A percentile compares a stretch with the other conserved stretches of the same genome.
These are phyloP conservation scores for Akanthomyces lecanii DNA, from an alignment of 2,329 filamentous ascomycete species.

Conservation along the genomic window DNA sequence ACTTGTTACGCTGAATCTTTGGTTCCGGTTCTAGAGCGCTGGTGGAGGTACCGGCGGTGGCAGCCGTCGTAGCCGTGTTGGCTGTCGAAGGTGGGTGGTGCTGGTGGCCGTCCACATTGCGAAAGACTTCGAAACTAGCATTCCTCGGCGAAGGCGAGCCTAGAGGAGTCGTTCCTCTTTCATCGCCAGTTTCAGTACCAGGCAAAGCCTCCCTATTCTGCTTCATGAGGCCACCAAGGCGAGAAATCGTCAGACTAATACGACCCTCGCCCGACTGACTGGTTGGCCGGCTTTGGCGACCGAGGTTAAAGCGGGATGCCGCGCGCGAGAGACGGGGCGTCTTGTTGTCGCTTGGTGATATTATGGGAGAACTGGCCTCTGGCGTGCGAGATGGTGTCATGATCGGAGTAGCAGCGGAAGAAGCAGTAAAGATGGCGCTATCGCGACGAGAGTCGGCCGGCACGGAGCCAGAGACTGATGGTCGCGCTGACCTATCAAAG, in stretches of 20 bases:
- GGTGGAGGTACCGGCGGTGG: background rate
- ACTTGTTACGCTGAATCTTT: slow-evolving; percentile 26
- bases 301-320: slow-evolving; percentile 50
- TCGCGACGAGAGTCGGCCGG: slow-evolving; percentile 42
- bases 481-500: slow-evolving; percentile 41
- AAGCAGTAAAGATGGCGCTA: slow-evolving; percentile 49
- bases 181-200: slow-evolving; percentile 2
- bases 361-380: slow-evolving; percentile 33
- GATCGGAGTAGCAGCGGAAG: slow-evolving; percentile 35
- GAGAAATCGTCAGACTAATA: slow-evolving; percentile 54
- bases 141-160: slow-evolving; percentile 26
- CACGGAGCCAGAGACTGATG: slow-evolving; percentile 31
- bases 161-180: background rate
- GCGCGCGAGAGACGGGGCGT: slow-evolving; percentile 54
- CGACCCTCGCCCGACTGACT: slow-evolving; percentile 57
- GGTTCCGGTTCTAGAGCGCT: slow-evolving; percentile 19
- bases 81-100: background rate
- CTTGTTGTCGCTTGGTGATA: slow-evolving; percentile 50
- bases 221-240: slow-evolving; percentile 49
- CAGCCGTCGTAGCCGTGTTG: background rate
- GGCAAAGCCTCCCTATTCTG: slow-evolving; percentile 45
- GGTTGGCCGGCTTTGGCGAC: slow-evolving; percentile 48
- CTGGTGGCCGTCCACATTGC: slow-evolving; percentile 35
- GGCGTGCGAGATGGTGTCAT: slow-evolving; percentile 33
- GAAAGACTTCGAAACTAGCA: slow-evolving; percentile 11